Evolutionary conservation across 1,139 yeast species (phyloP), one percentile per base, ranked within the genome.

Genomic region (Geotrichum bryndzae): DNA sequence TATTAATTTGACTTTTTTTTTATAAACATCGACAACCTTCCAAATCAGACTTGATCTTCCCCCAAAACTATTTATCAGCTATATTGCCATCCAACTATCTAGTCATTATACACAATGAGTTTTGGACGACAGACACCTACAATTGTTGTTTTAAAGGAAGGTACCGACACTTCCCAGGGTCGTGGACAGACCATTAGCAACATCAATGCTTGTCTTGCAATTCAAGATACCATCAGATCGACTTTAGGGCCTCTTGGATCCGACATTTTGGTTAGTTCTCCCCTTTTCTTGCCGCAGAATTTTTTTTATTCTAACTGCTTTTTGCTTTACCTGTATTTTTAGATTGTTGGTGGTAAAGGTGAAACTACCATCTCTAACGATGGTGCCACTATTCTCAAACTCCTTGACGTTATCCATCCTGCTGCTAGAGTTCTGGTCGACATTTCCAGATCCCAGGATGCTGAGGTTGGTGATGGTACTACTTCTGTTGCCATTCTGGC

Each of bases 401-500:
- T 92, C 65, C 79, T 94, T 69, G 99, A 95, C 72, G 96, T 95
- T 63, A 97, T 95, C 33, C 99, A 94, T 73, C 99, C 99, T 6
- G 99, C 99, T 18, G 99, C 99, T 13, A 88, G 89, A 73, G 87
- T 94, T 74, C 79, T 94, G 68, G 99, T 94, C 60, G 99, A 94
- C 74, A 90, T 94, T 64, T 90, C 97, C 15, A 84, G 97, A 72
- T 87, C 98, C 1, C 99, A 94, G 77, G 99, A 94, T 76, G 97
- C 97, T 27, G 99, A 94, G 76, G 98, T 94, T 63, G 99, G 99
- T 66, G 99, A 94, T 75, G 99, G 99, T 68, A 94, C 99, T 52
- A 94, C 99, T 0, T 87, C 97, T 52, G 99, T 95, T 15, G 90
- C 98, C 0, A 82, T 94, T 56, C 77, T 94, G 67, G 98, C 99